A percentile compares a stretch with the other conserved stretches of the same genome.
Conservation (phyloP, 148 eudicot genomes). For the Rhododendron simsii region DNA sequence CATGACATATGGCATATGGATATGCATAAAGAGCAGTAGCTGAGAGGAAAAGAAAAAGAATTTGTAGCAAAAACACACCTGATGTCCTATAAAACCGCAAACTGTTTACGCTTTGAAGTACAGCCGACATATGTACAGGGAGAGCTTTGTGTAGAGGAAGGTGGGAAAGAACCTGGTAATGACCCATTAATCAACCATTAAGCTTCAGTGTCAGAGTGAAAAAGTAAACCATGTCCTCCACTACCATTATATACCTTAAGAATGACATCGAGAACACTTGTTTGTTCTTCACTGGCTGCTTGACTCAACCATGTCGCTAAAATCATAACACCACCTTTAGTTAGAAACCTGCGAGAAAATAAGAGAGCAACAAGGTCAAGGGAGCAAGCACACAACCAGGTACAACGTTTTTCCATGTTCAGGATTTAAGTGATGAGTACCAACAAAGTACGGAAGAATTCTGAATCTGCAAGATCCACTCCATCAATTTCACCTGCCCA, state of each 20-base stretch:
- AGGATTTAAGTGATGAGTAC: slow-evolving; percentile 26
- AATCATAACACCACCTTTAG: slow-evolving; percentile 85
- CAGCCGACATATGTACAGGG: slow-evolving; percentile 82
- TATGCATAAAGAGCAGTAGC: background rate
- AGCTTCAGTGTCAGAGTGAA: slow-evolving; percentile 9
- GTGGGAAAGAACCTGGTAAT: slow-evolving; percentile 67
- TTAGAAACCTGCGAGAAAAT: slow-evolving; percentile 60
- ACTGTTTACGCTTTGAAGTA: slow-evolving; percentile 82
- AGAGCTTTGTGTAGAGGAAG: slow-evolving; percentile 80
- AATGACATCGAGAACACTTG: slow-evolving; percentile 66
- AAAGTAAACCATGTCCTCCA: background rate
- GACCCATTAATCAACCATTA: slow-evolving; percentile 9
- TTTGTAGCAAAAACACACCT: slow-evolving; percentile 51
- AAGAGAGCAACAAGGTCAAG: slow-evolving; percentile 2
- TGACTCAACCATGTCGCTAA: slow-evolving; percentile 86
- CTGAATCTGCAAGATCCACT: slow-evolving; percentile 73
- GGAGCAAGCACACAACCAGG: background rate
- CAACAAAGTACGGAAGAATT: slow-evolving; percentile 65
- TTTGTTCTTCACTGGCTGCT: slow-evolving; percentile 91
- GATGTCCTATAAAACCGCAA: slow-evolving; percentile 71
- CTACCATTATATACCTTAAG: slow-evolving; percentile 46
- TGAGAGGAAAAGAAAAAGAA: background rate
- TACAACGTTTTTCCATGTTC: background rate
- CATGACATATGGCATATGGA: background rate
- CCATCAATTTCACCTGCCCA: slow-evolving; percentile 88